These are phyloP conservation scores for Senna siamea DNA, from an alignment of 306 rosid species.

Conservation along the genomic window DNA sequence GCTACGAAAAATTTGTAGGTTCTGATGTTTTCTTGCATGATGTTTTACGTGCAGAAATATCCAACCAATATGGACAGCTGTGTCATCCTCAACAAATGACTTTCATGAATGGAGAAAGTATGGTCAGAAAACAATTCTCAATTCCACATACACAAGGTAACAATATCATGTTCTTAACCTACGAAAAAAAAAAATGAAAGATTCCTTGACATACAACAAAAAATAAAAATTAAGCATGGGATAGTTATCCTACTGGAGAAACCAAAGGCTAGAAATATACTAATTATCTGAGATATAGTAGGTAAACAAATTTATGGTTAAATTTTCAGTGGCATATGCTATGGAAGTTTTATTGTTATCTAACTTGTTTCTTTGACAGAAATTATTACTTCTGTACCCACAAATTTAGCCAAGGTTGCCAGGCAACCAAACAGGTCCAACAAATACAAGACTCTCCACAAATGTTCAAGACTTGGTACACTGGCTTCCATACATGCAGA, in stretches of 20 bases:
- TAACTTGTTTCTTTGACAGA: conserved; percentile 22
- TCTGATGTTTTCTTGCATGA: too few species aligned
- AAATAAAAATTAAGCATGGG: too few species aligned
- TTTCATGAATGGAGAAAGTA: background rate
- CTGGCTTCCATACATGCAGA: conserved; percentile 49
- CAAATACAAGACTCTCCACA: conserved; percentile 40
- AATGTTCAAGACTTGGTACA: conserved; percentile 39
- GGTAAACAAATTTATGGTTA: too few species aligned
- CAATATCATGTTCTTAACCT: too few species aligned
- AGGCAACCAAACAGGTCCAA: conserved; percentile 54
- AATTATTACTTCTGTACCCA: conserved; percentile 51
- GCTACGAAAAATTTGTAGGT: too few species aligned
- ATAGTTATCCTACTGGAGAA: too few species aligned
- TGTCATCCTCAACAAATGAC: background rate
- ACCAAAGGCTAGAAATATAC: too few species aligned
- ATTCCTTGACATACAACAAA: too few species aligned
- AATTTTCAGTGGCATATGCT: too few species aligned
- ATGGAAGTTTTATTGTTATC: too few species aligned
- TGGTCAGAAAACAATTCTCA: background rate
- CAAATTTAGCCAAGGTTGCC: conserved; percentile 47
- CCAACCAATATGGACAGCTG: conserved; percentile 8
- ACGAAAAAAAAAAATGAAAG: too few species aligned
- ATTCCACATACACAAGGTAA: background rate
- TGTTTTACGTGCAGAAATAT: background rate
- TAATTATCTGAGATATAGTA: too few species aligned